Percentiles rank a stretch among this genome's conserved stretches.
These are phyloP conservation scores for Lunularia cruciata DNA, from an alignment of 225 moss, liverwort and hornwort species.

Conservation along the genomic window DNA sequence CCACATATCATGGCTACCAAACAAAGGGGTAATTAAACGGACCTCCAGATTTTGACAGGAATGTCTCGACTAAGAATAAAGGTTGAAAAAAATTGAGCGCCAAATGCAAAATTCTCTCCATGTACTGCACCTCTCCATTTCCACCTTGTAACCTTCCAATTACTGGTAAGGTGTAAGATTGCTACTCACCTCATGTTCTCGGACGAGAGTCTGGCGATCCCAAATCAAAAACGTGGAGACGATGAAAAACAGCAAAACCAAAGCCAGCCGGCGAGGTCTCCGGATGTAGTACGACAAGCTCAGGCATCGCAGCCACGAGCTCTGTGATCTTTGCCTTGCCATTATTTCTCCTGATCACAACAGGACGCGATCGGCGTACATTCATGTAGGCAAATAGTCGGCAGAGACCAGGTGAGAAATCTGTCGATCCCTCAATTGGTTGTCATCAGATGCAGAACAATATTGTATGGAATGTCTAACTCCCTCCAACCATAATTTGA, in stretches of 20 bases:
- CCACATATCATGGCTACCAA: not conserved
- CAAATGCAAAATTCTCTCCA: not conserved
- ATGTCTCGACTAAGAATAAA: not conserved
- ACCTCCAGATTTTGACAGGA: not conserved
- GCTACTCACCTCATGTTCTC: slow-evolving; percentile 38
- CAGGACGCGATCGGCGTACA: slow-evolving; percentile 12
- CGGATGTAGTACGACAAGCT: slow-evolving; percentile 47
- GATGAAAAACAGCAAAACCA: slow-evolving; percentile 40
- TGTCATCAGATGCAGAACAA: not conserved
- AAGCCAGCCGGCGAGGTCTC: slow-evolving; percentile 47
- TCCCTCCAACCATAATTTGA: slow-evolving; percentile 7
- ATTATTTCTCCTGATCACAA: slow-evolving; percentile 25
- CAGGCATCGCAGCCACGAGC: slow-evolving; percentile 47
- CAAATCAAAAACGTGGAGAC: slow-evolving; percentile 48
- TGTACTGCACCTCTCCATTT: not conserved
- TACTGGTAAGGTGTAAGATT: not conserved
- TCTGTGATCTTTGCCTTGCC: slow-evolving; percentile 38
- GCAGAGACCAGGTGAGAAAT: slow-evolving; percentile 1
- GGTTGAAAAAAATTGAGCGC: not conserved
- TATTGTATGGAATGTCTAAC: not conserved
- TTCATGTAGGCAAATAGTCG: not conserved
- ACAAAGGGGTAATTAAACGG: not conserved
- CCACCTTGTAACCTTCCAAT: not conserved
- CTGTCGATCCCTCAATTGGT: not conserved
- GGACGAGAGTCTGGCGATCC: slow-evolving; percentile 52